Percentiles rank a stretch among this genome's conserved stretches.
These are phyloP conservation scores for Melampsora allii-populina DNA, from an alignment of 1,284 basidiomycete species.

Conservation along the genomic window DNA sequence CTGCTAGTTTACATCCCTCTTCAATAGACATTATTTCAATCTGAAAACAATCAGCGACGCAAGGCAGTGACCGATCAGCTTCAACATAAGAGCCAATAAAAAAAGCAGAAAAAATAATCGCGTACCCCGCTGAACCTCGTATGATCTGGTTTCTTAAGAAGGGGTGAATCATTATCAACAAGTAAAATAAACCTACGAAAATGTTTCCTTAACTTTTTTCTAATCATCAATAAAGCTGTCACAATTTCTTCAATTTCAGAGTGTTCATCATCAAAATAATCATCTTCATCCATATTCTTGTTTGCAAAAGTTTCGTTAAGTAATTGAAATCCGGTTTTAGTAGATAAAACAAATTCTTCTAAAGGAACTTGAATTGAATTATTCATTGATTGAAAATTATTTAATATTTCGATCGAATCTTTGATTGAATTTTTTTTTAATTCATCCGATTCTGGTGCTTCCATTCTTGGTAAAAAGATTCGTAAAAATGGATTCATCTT, in stretches of 20 bases:
- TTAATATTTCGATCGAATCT: not conserved
- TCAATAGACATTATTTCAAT: slow-evolving; percentile 1
- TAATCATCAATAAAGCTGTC: not conserved
- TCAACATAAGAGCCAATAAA: not conserved
- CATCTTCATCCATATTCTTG: not conserved
- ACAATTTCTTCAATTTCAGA: not conserved
- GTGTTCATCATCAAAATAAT: not conserved
- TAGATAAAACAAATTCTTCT: not conserved
- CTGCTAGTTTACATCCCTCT: not conserved
- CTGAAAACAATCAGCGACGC: not conserved
- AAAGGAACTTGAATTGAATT: not conserved
- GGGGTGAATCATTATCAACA: not conserved
- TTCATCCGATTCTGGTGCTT: not conserved
- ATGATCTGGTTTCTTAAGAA: not conserved
- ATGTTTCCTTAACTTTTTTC: not conserved
- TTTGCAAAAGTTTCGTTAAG: not conserved
- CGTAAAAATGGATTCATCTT: not conserved
- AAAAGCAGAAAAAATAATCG: not conserved
- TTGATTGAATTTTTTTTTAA: not conserved
- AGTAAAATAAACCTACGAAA: not conserved
- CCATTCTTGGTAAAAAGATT: not conserved
- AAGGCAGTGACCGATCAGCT: not conserved
- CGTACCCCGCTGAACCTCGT: not conserved
- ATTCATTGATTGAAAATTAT: not conserved
- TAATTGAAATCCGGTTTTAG: not conserved